Base-by-base conservation (phyloP, 2,329 filamentous ascomycete species). In the Aspergillus hiratsukae region DNA sequence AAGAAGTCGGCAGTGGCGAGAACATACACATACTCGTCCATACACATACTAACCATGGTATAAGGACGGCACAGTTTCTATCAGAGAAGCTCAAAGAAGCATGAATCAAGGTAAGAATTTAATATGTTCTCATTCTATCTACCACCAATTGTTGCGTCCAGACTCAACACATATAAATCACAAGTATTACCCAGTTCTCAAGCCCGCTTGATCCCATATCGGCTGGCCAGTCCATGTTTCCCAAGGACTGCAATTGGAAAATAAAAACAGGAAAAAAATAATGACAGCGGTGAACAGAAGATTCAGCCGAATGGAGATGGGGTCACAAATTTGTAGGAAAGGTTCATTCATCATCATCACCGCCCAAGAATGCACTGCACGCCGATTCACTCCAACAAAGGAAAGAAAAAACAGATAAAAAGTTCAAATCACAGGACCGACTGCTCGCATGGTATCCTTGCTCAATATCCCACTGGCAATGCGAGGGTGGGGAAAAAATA, bases 121-220 rank as follows among this genome's bases (percentile, higher is more conserved):
- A 29, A 43, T 28, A 35, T 37, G 25, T 37, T 25, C 29, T 21
- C 41, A 8, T 19, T 43, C 46, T 48, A 52, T 31, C 31, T 45
- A 53, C 29, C 21, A 45, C n/a, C 48, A 49, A 52, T 21, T 53
- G 37, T 45, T 58, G 46, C 51, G 49, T 53, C 43, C 43, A 46
- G 43, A 57, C 59, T 55, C 58, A 55, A 59, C 40, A 51, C 23
- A 41, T 58, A 51, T 58, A 58, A 58, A 56, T 65, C 59, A 64
- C 62, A 64, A 61, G 57, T 56, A 65, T 59, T 59, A 58, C 55
- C 53, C 56, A 59, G 61, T 58, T 63, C 55, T 64, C 64, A 66
- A 66, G 62, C 64, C 64, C 51, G 64, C 64, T 66, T 64, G 62
- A 64, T 64, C 61, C 63, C 61, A 58, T 51, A 41, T 55, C 55